phyloP scores from a whole-genome alignment of 1,139 yeast genomes.

The Saccharomycopsis phalli region DNA sequence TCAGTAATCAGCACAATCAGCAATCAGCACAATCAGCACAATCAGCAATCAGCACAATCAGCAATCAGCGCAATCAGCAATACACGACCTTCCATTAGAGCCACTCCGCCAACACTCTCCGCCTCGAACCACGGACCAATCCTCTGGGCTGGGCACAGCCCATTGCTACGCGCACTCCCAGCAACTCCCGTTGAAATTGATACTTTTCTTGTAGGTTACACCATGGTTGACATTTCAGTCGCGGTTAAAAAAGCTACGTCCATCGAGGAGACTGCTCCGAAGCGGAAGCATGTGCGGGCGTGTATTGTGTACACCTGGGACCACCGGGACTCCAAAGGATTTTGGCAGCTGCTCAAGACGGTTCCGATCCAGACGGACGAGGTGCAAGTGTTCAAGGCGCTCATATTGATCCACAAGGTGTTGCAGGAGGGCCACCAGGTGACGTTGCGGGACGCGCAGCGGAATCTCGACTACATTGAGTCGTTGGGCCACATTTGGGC shows the following conservation, averaged over 20 bases:
- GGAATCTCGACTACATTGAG: slow-evolving; percentile 58
- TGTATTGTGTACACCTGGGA: slow-evolving; percentile 97
- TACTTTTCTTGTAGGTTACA: no score
- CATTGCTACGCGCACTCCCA: no score
- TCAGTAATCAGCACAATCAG: no score
- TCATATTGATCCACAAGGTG: slow-evolving; percentile 85
- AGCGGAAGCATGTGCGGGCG: slow-evolving; percentile 88
- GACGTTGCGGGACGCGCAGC: slow-evolving; percentile 72
- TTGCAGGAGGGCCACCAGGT: slow-evolving; percentile 93
- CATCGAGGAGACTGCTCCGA: slow-evolving; percentile 84
- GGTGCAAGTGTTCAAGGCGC: slow-evolving; percentile 78
- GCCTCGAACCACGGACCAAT: no score
- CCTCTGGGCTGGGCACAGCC: no score
- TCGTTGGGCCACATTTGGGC: slow-evolving; percentile 35
- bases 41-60: no score
- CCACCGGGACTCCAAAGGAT: slow-evolving; percentile 75
- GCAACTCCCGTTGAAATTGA: no score
- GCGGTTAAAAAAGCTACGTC: slow-evolving; percentile 68
- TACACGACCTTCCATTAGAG: no score
- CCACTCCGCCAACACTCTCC: no score
- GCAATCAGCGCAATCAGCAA: no score
- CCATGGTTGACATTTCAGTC: slow-evolving; percentile 18
- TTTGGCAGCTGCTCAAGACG: slow-evolving; percentile 78
- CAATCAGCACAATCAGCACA: no score
- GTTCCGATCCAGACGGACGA: slow-evolving; percentile 79